Base-by-base conservation (phyloP, 1,284 basidiomycete genomes). In the Peniophora sp. region DNA sequence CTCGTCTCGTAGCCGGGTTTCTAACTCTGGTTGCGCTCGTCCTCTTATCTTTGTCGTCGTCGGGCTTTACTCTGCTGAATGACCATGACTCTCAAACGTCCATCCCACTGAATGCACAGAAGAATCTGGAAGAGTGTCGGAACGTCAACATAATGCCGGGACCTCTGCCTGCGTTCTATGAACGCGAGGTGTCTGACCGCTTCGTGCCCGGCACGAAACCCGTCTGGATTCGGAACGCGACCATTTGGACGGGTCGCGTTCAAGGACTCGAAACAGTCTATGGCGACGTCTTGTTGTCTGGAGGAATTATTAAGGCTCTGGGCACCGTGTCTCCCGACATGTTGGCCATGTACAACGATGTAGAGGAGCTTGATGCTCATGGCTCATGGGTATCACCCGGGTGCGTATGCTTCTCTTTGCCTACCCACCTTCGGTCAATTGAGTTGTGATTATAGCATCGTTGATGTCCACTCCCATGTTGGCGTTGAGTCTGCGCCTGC, bases 381-480 rank as follows among this genome's bases (percentile, higher is more conserved):
- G 63, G 63, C 8, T 60, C 65, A 8, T 72, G 69, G 69, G 60
- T 71, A 10, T 67, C 69, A 3, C 70, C 70, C 9, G 70, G 69
- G 68, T 69, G 51, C 16, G 65, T 50, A 9, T 17, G 14, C n/a
- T n/a, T n/a, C n/a, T n/a, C n/a, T 20, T 17, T 39, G 17, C 14
- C 32, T 27, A 32, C 10, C 19, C 32, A 19, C 32, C 14, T 39
- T 8, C 49, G 38, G 6, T 41, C 9, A 52, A 23, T 47, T 44
- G n/a, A 36, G 39, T n/a, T 51, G 2, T 27, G 8, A 20, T 14
- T 45, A n/a, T 46, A 72, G 75, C 10, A 75, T 82, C 47, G 70
- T 81, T 22, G 78, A 82, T 56, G 63, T 81, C 56, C 83, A 87
- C 63, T 79, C 79, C 0, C 84, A 87, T 57, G 55, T 83, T n/a